Evolutionary conservation across 352 stramenopile species (phyloP), one percentile per base, ranked within the genome.

Genomic region (Pythium oligandrum): DNA sequence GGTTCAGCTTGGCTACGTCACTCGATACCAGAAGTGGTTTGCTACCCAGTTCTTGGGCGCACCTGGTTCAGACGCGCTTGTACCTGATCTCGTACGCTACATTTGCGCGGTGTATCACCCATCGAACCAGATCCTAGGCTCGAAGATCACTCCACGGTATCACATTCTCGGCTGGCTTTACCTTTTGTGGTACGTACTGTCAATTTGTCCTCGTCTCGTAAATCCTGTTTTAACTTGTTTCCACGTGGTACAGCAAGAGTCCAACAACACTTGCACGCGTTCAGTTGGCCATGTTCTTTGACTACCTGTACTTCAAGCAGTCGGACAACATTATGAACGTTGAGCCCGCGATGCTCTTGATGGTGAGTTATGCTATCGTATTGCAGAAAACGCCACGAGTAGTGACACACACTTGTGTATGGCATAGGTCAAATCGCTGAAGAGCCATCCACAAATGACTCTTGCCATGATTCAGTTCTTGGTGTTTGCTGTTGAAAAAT

Each of bases 21-120:
- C 82, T 11, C 73, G 83, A 33, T 94, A 94, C 44, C 83, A 94
- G 45, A 92, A 92, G 59, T 94, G 83, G 83, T 94, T 94, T 53
- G 81, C 81, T 1, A 88, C 78, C 1, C 73, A 89, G 37, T 92
- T 92, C 60, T 64, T 94, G 44, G 88, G 75, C 36, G 73, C 53
- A 17, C 51, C 76, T 12, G 78, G 79, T 8, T 86, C 76, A 6
- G 83, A 91, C 40, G 71, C 79, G 34, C 68, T 92, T 33, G 83
- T 94, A 10, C 81, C 83, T 1, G 83, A 94, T 57, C 59, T 94
- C 39, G 78, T 92, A 40, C 81, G 83, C 1, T 94, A 92, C 48
- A 83, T 92, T 37, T 94, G 81, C 38, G 81, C 81, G 6, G 83
- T 92, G 37, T 90, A 90, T 55, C 83, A 92, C 40, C 83, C 83